These are phyloP conservation scores for Eutypella sp. DNA, from an alignment of 2,329 filamentous ascomycete species.

Conservation along the genomic window DNA sequence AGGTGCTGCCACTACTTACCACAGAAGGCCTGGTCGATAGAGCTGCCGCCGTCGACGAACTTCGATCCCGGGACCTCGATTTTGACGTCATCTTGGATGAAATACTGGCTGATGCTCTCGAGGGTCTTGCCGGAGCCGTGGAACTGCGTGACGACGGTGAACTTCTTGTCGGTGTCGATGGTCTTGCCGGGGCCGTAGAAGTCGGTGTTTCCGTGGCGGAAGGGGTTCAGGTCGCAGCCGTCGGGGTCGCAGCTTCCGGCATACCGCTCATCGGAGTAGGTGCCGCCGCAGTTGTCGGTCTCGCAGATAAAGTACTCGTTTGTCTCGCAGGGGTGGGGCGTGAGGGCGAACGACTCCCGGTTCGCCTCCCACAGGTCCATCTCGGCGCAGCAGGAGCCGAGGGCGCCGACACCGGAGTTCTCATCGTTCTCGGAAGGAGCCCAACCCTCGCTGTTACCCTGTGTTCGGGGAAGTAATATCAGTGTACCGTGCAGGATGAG, in stretches of 20 bases:
- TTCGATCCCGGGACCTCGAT: constrained; percentile 38
- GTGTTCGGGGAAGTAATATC: constrained; percentile 1
- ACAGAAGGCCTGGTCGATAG: constrained; percentile 51
- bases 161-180: constrained; percentile 48
- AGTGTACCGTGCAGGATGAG: neutral
- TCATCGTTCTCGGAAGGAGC: constrained; percentile 39
- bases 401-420: constrained; percentile 40
- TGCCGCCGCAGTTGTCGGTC: constrained; percentile 38
- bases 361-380: constrained; percentile 60
- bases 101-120: constrained; percentile 49
- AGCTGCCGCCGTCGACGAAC: constrained; percentile 20
- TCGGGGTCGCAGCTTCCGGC: constrained; percentile 55
- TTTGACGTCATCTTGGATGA: constrained; percentile 50
- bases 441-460: constrained; percentile 43
- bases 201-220: constrained; percentile 51
- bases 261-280: constrained; percentile 44
- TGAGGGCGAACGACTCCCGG: constrained; percentile 51
- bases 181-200: constrained; percentile 54
- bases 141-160: constrained; percentile 59
- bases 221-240: constrained; percentile 60
- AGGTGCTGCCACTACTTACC: constrained; percentile 11
- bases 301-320: constrained; percentile 41
- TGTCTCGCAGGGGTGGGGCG: constrained; percentile 52
- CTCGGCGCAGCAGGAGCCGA: constrained; percentile 51
- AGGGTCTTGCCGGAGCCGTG: constrained; percentile 42